Conservation (phyloP, 1,284 basidiomycete genomes). For the Boletus smithii region DNA sequence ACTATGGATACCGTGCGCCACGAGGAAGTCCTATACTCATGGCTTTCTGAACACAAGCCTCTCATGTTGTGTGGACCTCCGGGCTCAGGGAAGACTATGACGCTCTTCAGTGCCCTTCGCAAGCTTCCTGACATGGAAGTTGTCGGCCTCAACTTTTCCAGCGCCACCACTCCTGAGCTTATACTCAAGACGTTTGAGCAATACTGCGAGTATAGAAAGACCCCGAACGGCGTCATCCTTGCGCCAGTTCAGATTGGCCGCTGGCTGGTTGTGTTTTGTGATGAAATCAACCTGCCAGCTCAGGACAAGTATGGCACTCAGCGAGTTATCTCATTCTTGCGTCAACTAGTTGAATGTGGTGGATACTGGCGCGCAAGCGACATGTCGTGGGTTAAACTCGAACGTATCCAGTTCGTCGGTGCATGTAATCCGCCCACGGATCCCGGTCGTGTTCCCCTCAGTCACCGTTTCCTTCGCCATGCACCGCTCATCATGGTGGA, state of each 20-base stretch:
- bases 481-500: constrained; percentile 99
- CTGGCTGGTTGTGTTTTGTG: constrained; percentile 99
- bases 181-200: constrained; percentile 99
- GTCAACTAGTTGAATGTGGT: constrained; percentile 92
- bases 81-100: constrained; percentile 99
- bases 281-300: constrained; percentile 98
- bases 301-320: constrained; percentile 99
- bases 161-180: constrained; percentile 95
- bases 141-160: constrained; percentile 98
- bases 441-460: constrained; percentile 97
- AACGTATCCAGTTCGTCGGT: constrained; percentile 98
- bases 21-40: constrained; percentile 97
- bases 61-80: constrained; percentile 98
- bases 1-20: constrained; percentile 99
- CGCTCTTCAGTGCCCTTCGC: constrained; percentile 96
- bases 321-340: constrained; percentile 96
- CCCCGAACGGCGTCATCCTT: constrained; percentile 93
- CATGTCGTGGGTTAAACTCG: constrained; percentile 96
- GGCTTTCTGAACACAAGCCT: constrained; percentile 98
- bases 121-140: constrained; percentile 99
- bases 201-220: constrained; percentile 99
- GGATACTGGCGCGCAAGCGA: constrained; percentile 96
- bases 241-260: constrained; percentile 93
- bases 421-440: constrained; percentile 99
- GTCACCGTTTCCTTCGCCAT: constrained; percentile 95